phyloP scores from a whole-genome alignment of 208 protist species.

The Crithidia brevicula region DNA sequence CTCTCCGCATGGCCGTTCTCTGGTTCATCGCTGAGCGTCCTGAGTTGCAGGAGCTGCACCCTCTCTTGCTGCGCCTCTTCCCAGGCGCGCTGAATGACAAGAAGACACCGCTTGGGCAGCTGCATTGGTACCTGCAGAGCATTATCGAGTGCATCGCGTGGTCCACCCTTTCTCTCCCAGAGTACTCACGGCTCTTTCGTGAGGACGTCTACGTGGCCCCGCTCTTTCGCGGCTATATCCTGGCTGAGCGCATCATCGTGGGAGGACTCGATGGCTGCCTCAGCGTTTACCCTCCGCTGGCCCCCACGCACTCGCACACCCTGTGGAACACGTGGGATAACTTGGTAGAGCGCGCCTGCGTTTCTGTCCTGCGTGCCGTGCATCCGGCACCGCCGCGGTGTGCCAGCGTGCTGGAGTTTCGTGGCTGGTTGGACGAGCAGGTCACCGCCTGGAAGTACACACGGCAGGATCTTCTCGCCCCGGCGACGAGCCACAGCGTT shows the following conservation, averaged over 20 bases:
- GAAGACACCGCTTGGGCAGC: conserved; percentile 96
- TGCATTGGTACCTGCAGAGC: conserved; percentile 99
- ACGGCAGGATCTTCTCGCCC: conserved; percentile 30
- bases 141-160: conserved; percentile 99
- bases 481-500: background rate
- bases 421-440: conserved; percentile 78
- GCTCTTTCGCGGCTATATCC: conserved; percentile 97
- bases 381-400: conserved; percentile 57
- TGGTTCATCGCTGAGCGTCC: conserved; percentile 90
- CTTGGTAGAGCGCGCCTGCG: conserved; percentile 72
- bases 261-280: conserved; percentile 91
- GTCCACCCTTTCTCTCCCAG: conserved; percentile 88
- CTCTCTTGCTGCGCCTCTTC: conserved; percentile 75
- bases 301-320: conserved; percentile 88
- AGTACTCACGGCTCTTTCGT: conserved; percentile 87
- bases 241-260: conserved; percentile 97
- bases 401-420: conserved; percentile 72
- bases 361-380: conserved; percentile 59
- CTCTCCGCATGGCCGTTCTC: conserved; percentile 95
- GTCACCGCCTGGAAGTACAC: conserved; percentile 76
- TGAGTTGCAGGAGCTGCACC: conserved; percentile 64
- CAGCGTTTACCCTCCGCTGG: conserved; percentile 93
- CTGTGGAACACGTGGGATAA: conserved; percentile 93
- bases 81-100: conserved; percentile 83
- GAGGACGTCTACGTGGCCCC: conserved; percentile 97